Conservation (phyloP, 2,329 filamentous ascomycete species). For the Alternaria longipes region DNA sequence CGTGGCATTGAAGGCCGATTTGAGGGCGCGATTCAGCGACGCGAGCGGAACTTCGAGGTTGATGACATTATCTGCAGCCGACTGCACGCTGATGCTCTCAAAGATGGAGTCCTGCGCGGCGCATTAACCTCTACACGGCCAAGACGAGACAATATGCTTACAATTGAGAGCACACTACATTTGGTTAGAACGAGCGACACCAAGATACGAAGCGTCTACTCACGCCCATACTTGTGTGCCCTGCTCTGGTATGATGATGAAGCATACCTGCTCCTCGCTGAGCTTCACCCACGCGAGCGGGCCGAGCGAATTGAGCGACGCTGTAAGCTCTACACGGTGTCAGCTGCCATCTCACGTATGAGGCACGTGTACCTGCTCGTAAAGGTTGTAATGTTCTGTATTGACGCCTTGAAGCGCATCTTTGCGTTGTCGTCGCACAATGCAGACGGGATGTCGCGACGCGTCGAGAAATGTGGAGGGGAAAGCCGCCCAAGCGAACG, state of each 20-base stretch:
- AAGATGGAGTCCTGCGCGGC: constrained; percentile 81
- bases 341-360: not conserved
- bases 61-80: constrained; percentile 87
- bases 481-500: constrained; percentile 16
- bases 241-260: constrained; percentile 94
- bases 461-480: constrained; percentile 23
- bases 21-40: constrained; percentile 88
- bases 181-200: constrained; percentile 28
- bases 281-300: constrained; percentile 92
- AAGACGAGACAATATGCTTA: constrained; percentile 45
- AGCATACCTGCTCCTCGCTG: constrained; percentile 85
- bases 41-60: constrained; percentile 95
- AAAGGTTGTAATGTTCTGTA: constrained; percentile 62
- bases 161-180: constrained; percentile 53
- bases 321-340: constrained; percentile 63
- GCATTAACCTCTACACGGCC: constrained; percentile 22
- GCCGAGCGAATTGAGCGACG: constrained; percentile 71
- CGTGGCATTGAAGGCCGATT: constrained; percentile 82
- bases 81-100: constrained; percentile 85
- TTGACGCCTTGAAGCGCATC: constrained; percentile 64
- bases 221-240: constrained; percentile 97
- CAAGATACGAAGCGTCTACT: constrained; percentile 51
- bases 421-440: constrained; percentile 22
- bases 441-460: constrained; percentile 30
- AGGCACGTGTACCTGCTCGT: constrained; percentile 55